These are phyloP conservation scores for Gleditsia sinensis DNA, from an alignment of 306 rosid genomes.

Conservation along the genomic window DNA sequence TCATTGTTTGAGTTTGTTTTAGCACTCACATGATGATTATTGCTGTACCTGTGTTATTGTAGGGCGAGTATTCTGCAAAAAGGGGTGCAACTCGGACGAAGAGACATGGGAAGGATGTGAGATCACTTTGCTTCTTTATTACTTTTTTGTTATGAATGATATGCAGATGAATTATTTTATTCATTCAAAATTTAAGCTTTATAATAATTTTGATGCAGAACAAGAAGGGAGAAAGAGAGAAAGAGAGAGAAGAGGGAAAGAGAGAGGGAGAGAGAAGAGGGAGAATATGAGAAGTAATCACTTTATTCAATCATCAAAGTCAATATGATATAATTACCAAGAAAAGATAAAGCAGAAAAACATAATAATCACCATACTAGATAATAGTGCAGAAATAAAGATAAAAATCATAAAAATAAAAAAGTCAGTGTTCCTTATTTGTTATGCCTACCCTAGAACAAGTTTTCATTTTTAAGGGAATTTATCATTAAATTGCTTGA, in stretches of 20 bases:
- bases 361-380: background rate
- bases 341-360: background rate
- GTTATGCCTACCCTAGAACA: background rate
- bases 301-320: background rate
- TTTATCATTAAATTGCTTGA: background rate
- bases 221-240: background rate
- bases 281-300: background rate
- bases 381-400: background rate
- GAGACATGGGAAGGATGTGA: conserved; percentile 89
- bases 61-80: conserved; percentile 98
- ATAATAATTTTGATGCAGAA: background rate
- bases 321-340: background rate
- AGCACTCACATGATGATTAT: background rate
- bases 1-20: background rate
- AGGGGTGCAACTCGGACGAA: conserved; percentile 77
- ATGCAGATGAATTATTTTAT: background rate
- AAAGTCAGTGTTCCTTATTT: background rate
- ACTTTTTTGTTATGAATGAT: background rate
- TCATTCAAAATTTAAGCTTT: background rate
- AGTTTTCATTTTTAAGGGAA: background rate
- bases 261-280: background rate
- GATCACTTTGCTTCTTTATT: conserved; percentile 21
- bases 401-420: no score
- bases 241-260: background rate
- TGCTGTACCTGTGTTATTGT: conserved; percentile 28